Base-by-base conservation (phyloP, 2,329 filamentous ascomycete genomes). In the Colletotrichum horii region DNA sequence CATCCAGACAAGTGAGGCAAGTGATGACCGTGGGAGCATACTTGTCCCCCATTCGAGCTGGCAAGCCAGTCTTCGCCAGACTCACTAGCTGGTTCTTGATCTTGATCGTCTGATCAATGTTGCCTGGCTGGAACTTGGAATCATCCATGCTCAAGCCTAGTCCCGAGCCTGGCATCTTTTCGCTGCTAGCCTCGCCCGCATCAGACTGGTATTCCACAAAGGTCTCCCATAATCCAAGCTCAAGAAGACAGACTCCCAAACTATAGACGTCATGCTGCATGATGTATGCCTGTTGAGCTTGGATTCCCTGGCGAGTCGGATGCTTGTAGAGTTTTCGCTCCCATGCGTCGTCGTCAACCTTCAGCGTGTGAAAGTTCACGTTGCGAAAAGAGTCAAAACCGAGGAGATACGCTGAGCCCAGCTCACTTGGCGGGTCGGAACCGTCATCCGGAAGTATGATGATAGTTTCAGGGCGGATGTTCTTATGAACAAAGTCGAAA, bases 251-350 rank as follows among this genome's bases (percentile, higher is more conserved):
- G 0, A 91, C 88, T 0, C 89, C 89, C 0, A 91, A 83, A 70
- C 88, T 89, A 79, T 91, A 91, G 14, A 91, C 88, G 74, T 91
- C 89, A 78, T 91, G 89, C 68, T 89, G 86, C 86, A 91, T 90
- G 3, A 77, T 80, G 76, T 89, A 91, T 0, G 77, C 70, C 1
- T 87, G 83, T 30, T 84, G 79, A 0, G 83, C 82, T 4, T 77
- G 75, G 1, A 82, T 26, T 0, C 89, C 88, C 77, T 90, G 88
- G 0, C 89, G 84, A 0, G 77, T 74, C 0, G 89, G 88, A 76
- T 91, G 89, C 1, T 86, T 84, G 76, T 91, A 91, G 1, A 91
- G 55, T 64, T 90, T 87, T n/a, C 81, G 80, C 8, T 86, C 79
- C 85, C 84, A 87, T 1, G 75, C 78, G 2, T 70, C 70, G 76